Base-by-base conservation (phyloP, 176 grass and related monocot species). In the Tillandsia fasciculata region DNA sequence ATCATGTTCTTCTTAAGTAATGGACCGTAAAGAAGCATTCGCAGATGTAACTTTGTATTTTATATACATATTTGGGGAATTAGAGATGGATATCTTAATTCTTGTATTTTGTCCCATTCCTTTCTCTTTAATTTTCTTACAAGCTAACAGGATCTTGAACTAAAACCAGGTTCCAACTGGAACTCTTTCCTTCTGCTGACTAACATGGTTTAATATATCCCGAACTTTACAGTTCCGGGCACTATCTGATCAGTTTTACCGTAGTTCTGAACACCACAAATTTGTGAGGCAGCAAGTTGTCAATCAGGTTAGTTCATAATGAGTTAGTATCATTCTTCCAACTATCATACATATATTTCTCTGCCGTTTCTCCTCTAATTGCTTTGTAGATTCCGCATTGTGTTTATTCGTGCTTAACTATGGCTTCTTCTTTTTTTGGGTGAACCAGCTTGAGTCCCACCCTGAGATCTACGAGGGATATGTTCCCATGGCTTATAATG, bases 201-300 rank as follows among this genome's bases (percentile, higher is more conserved):
- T 61, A 61, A 61, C 56, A 61, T 59, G 61, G 47, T 70, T 70
- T 82, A 50, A 63, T 64, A 2, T 76, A 13, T 67, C 28, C 58
- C 49, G 11, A 67, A 61, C 13, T 47, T 66, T 79, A 56, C 74
- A 86, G 87, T 90, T 90, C 33, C 80, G 83, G 74, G 80, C 77
- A 70, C 74, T 90, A 67, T 86, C 80, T 68, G 87, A 86, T 77
- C 87, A 86, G 74, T 90, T 90, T 64, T 90, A 90, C 58, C 76
- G 83, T 47, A 90, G 69, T 51, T 66, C 80, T 54, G 83, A 90
- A 53, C 87, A 86, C 65, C 87, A 88, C 73, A 74, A 86, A 69
- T 83, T 86, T 90, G 83, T 90, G 57, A 80, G 87, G 68, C 79
- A 83, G 42, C 83, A 83, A 70, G 65, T 90, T 9, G 74, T 83